Evolutionary conservation across 495 filamentous ascomycete species (phyloP).

Genomic region (Sordaria brevicollis): DNA sequence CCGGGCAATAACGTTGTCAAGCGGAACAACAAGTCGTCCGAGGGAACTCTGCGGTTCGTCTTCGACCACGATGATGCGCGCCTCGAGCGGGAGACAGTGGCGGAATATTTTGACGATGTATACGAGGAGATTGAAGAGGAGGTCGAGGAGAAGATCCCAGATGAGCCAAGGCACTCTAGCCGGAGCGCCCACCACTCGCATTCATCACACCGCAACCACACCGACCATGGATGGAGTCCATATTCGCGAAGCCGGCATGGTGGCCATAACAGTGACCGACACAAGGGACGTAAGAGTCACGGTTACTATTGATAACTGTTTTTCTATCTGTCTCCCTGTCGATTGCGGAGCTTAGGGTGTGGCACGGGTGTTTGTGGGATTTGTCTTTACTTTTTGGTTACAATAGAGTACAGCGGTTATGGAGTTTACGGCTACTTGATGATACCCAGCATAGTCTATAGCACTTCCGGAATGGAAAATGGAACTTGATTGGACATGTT

Average conservation of each 20-base stretch:
- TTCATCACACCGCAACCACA: constrained; percentile 2
- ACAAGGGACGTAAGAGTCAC: constrained; percentile 12
- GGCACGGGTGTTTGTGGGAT: not conserved
- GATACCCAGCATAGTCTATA: not conserved
- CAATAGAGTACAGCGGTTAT: not conserved
- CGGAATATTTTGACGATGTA: constrained; percentile 60
- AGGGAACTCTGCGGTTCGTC: constrained; percentile 83
- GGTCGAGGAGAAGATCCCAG: constrained; percentile 42
- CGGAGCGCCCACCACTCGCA: constrained; percentile 3
- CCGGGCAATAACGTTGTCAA: constrained; percentile 25
- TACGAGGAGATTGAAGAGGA: constrained; percentile 69
- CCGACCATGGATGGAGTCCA: constrained; percentile 16
- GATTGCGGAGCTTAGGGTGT: not conserved
- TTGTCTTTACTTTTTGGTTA: not conserved
- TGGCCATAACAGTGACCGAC: constrained; percentile 8
- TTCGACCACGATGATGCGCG: constrained; percentile 69
- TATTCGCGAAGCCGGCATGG: constrained; percentile 16
- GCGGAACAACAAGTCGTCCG: constrained; percentile 45
- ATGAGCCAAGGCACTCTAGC: constrained; percentile 20
- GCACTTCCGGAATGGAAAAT: not conserved
- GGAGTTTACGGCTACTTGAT: not conserved
- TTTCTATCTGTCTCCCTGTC: not conserved
- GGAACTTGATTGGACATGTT: not conserved
- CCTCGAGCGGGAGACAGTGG: constrained; percentile 56
- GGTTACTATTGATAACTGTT: constrained; percentile 5